phyloP scores from a whole-genome alignment of 2,329 filamentous ascomycete genomes.

The Colletotrichum cuscutae region DNA sequence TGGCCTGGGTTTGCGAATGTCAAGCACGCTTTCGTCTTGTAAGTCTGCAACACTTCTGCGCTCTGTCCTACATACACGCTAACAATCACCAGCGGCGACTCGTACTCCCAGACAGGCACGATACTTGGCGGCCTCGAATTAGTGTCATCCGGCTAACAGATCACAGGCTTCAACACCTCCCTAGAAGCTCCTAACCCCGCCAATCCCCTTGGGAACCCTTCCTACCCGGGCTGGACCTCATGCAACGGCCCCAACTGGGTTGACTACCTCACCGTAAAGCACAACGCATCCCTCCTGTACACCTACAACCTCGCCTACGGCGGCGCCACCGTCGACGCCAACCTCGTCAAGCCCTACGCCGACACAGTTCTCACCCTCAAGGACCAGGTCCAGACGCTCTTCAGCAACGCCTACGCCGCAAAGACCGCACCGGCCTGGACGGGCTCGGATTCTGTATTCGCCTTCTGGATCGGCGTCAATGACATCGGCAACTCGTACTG shows the following conservation, averaged over 20 bases:
- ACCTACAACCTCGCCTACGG: conserved; percentile 66
- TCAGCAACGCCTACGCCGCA: conserved; percentile 41
- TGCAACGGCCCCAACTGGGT: conserved; percentile 64
- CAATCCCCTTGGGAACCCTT: conserved; percentile 72
- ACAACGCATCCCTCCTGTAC: conserved; percentile 57
- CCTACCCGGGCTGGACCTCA: conserved; percentile 61
- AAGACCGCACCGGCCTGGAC: conserved; percentile 50
- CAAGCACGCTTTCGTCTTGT: conserved; percentile 53
- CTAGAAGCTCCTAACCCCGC: conserved; percentile 59
- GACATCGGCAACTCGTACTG: conserved; percentile 63
- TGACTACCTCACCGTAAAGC: conserved; percentile 56
- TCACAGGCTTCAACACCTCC: conserved; percentile 61
- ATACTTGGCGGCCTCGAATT: not conserved
- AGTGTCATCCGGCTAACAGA: conserved; percentile 18
- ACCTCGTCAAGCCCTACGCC: conserved; percentile 60
- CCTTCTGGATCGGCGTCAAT: conserved; percentile 66
- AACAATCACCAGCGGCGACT: conserved; percentile 41
- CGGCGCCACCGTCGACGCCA: conserved; percentile 63
- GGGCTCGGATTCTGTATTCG: conserved; percentile 52
- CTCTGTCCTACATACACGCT: not conserved
- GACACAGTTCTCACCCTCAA: conserved; percentile 59
- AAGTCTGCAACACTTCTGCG: not conserved
- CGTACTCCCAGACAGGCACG: conserved; percentile 42
- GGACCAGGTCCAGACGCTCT: conserved; percentile 55
- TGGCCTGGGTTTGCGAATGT: conserved; percentile 50